Percentiles rank a stretch among this genome's conserved stretches.
Conservation (phyloP, 805 yeast species). For the Candida hispaniensis region DNA sequence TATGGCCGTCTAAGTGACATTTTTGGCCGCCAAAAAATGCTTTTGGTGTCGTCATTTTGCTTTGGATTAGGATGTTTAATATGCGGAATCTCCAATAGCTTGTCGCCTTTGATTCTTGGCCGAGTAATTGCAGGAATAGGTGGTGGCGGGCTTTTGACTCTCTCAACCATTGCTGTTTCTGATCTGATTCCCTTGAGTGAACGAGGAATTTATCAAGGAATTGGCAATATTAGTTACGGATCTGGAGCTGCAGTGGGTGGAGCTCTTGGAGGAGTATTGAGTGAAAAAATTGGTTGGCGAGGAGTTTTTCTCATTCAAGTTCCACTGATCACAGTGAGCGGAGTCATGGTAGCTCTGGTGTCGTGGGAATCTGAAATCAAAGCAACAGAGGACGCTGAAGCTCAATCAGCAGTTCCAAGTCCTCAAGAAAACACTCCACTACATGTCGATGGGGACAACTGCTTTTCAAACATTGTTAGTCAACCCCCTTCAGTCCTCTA, state of each 20-base stretch:
- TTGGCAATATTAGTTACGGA: conserved; percentile 66
- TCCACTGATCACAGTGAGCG: conserved; percentile 32
- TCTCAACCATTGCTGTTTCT: conserved; percentile 64
- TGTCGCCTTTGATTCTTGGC: conserved; percentile 55
- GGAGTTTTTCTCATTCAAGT: conserved; percentile 34
- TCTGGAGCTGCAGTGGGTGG: conserved; percentile 71
- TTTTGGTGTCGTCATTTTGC: conserved; percentile 33
- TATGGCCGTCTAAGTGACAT: conserved; percentile 64
- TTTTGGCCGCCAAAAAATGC: conserved; percentile 32
- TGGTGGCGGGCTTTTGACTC: conserved; percentile 77
- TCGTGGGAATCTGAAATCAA: not conserved
- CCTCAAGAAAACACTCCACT: conserved; percentile 8
- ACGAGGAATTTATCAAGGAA: conserved; percentile 75
- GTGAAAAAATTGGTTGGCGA: conserved; percentile 54
- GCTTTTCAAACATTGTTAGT: no score
- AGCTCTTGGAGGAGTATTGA: conserved; percentile 41
- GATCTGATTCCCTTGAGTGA: conserved; percentile 68
- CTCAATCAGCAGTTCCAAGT: no score
- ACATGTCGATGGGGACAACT: no score
- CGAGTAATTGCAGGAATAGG: conserved; percentile 79
- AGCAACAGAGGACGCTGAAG: no score
- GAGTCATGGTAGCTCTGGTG: conserved; percentile 27
- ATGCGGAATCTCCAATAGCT: conserved; percentile 43
- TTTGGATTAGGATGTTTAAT: conserved; percentile 40
- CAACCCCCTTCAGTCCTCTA: conserved; percentile 24